Conservation (phyloP, 2,329 filamentous ascomycete species). For the Karstenula rhodostoma region DNA sequence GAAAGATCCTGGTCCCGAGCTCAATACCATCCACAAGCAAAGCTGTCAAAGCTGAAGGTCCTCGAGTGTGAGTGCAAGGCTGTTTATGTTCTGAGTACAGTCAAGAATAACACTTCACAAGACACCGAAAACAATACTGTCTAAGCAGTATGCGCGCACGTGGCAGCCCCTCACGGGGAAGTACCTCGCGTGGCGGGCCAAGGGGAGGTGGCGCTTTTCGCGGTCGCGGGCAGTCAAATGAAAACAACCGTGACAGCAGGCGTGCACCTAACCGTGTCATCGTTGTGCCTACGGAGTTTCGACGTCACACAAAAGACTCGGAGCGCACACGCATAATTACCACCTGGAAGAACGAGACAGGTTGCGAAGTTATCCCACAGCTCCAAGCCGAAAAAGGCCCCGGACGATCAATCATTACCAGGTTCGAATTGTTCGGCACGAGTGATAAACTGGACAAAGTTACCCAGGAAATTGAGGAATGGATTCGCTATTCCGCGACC, state of each 20-base stretch:
- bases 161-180: background rate
- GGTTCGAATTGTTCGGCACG: slow-evolving; percentile 37
- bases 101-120: background rate
- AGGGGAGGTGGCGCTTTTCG: background rate
- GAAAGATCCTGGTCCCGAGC: background rate
- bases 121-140: background rate
- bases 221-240: background rate
- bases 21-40: background rate
- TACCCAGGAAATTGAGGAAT: slow-evolving; percentile 32
- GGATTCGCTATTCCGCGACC: slow-evolving; percentile 32
- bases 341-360: slow-evolving; percentile 27
- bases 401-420: slow-evolving; percentile 15
- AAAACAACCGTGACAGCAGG: background rate
- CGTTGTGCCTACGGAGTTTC: slow-evolving; percentile 7
- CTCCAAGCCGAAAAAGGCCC: slow-evolving; percentile 18
- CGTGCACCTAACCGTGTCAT: slow-evolving; percentile 10
- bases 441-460: slow-evolving; percentile 31
- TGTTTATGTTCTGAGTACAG: background rate
- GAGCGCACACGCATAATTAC: background rate
- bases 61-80: background rate
- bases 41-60: background rate
- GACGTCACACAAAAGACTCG: background rate
- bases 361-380: slow-evolving; percentile 28
- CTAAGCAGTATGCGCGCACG: background rate
- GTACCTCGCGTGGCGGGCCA: background rate